Evolutionary conservation across 2,329 filamentous ascomycete species (phyloP), one percentile per base, ranked within the genome.

Genomic region (Fusarium brachygibbosum): DNA sequence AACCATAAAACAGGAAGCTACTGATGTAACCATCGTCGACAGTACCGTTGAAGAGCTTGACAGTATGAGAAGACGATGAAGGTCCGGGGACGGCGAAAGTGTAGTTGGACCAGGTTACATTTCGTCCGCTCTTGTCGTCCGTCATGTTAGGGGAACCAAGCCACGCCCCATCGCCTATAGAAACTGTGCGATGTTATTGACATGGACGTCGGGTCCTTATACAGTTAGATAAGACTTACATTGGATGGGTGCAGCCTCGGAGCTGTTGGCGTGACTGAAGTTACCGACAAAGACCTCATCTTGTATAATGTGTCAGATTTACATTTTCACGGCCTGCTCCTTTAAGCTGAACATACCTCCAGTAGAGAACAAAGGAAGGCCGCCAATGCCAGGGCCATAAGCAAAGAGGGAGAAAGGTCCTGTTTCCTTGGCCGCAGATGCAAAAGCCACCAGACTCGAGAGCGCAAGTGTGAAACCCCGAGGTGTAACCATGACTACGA

Each of bases 121-220:
- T 16, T 10, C 21, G 29, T 29, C 29, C 3, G 29, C 29, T 9
- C 29, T 9, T 50, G 4, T 50, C 40, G 13, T 17, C 21, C 2
- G 59, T 62, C 4, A 34, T 62, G 34, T 63, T 63, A 6, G 59
- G 59, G 2, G 57, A 63, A 2, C 34, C 59, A 7, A 5, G 5
- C 29, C 32, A 37, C 2, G 19, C 19, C 9, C 19, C 29, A 10
- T 62, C 34, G 7, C 32, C 41, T 0, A 25, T 5, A 0, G 57
- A 37, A 13, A 63, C 59, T 63, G 1, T 21, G 4, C 12, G 3
- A 40, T 16, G 23, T 25, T 25, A 25, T 5, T 25, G 6, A 25
- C 6, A 25, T 25, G 23, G 23, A 25, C 6, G 23, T 6, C 23
- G 6, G 6, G 23, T n/a, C 23, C 23, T 14, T 14, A 2, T 25